A percentile compares a stretch with the other conserved stretches of the same genome.
Evolutionary conservation across 2,329 filamentous ascomycete species (phyloP).

Genomic region (Hymenoscyphus albidus): DNA sequence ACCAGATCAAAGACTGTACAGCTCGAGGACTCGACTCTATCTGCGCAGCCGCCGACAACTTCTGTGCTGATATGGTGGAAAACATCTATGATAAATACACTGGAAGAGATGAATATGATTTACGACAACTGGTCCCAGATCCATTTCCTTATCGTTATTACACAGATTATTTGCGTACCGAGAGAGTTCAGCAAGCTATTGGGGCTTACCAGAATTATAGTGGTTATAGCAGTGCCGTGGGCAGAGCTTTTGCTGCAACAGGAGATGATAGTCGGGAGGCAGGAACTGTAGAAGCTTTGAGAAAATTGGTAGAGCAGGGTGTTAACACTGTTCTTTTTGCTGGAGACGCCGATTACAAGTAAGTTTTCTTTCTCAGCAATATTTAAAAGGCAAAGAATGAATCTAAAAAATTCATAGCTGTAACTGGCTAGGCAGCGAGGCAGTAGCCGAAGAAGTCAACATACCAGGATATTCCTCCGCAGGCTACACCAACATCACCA

Average conservation of each 20-base stretch:
- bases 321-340: slow-evolving; percentile 66
- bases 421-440: slow-evolving; percentile 69
- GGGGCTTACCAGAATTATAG: slow-evolving; percentile 59
- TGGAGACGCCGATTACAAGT: slow-evolving; percentile 45
- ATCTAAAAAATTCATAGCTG: slow-evolving; percentile 52
- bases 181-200: slow-evolving; percentile 51
- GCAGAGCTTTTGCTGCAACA: slow-evolving; percentile 42
- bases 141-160: slow-evolving; percentile 56
- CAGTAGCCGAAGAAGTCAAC: slow-evolving; percentile 57
- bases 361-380: slow-evolving; percentile 38
- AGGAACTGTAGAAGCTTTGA: slow-evolving; percentile 47
- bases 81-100: slow-evolving; percentile 47
- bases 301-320: slow-evolving; percentile 56
- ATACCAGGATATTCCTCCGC: slow-evolving; percentile 49
- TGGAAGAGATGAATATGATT: slow-evolving; percentile 56
- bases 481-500: slow-evolving; percentile 66
- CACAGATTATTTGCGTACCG: slow-evolving; percentile 54
- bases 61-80: slow-evolving; percentile 53
- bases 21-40: slow-evolving; percentile 46
- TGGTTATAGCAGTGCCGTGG: slow-evolving; percentile 41
- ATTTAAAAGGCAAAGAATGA: slow-evolving; percentile 23
- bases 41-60: slow-evolving; percentile 52
- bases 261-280: slow-evolving; percentile 48
- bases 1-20: slow-evolving; percentile 53
- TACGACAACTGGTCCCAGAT: slow-evolving; percentile 51